Conservation (phyloP, 257 asterid species). For the Nicotiana knightiana region DNA sequence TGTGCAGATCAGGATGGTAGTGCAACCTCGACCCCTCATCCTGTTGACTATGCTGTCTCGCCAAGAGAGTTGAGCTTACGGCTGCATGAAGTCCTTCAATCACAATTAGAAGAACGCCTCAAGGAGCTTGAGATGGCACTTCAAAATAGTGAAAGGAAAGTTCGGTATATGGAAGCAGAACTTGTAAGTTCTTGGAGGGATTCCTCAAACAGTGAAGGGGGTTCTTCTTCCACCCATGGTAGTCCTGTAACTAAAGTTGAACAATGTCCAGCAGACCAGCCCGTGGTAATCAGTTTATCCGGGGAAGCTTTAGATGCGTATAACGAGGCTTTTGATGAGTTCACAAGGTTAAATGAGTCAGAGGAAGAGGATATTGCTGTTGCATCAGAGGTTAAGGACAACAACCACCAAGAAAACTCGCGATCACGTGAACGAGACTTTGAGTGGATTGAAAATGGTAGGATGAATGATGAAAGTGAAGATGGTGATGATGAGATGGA, state of each 20-base stretch:
- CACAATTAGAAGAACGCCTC: conserved; percentile 40
- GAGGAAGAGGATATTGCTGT: no score
- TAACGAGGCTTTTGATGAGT: no score
- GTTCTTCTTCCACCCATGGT: conserved; percentile 27
- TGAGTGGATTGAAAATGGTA: neutral
- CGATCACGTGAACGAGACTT: conserved; percentile 9
- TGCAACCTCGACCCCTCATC: neutral
- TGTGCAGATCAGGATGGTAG: no score
- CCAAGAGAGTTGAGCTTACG: conserved; percentile 76
- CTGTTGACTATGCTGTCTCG: conserved; percentile 56
- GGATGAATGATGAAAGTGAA: neutral
- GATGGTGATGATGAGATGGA: conserved; percentile 80
- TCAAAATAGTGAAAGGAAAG: conserved; percentile 49
- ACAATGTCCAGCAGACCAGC: no score
- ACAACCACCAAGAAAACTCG: neutral
- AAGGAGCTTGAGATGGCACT: conserved; percentile 48
- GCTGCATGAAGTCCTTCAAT: conserved; percentile 74
- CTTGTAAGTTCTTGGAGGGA: conserved; percentile 24
- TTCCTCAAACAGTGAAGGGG: conserved; percentile 24
- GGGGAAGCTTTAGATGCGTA: no score
- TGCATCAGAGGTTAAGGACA: no score
- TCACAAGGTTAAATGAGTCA: no score
- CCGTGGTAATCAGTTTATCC: no score
- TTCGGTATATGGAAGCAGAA: conserved; percentile 30
- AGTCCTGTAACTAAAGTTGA: conserved; percentile 29